phyloP scores from a whole-genome alignment of 306 rosid species.

The Casuarina cunninghamiana region DNA sequence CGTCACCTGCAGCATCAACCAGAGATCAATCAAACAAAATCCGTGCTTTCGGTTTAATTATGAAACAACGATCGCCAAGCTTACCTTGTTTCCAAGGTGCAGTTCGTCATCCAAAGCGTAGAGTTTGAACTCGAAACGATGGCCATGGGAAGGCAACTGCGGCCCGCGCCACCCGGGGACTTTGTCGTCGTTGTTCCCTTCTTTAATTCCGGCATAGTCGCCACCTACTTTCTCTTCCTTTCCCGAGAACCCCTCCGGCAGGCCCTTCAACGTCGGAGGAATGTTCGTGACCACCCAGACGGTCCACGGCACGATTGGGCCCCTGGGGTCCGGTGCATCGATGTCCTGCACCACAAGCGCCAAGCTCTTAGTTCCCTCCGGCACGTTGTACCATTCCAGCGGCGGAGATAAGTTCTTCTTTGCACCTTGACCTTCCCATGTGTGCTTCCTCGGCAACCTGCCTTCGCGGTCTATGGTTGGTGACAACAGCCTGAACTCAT shows the following conservation, averaged over 20 bases:
- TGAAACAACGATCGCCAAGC: background rate
- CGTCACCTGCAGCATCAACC: slow-evolving; percentile 45
- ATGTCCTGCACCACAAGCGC: slow-evolving; percentile 77
- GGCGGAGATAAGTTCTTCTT: slow-evolving; percentile 78
- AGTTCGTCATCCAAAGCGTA: slow-evolving; percentile 70
- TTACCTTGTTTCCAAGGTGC: slow-evolving; percentile 70
- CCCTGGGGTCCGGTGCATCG: slow-evolving; percentile 62
- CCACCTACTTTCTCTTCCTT: slow-evolving; percentile 56
- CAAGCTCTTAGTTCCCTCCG: slow-evolving; percentile 57
- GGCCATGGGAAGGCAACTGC: slow-evolving; percentile 59
- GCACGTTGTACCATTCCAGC: slow-evolving; percentile 82
- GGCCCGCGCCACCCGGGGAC: slow-evolving; percentile 83
- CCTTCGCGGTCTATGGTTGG: slow-evolving; percentile 57
- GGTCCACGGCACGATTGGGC: slow-evolving; percentile 71
- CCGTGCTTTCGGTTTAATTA: background rate
- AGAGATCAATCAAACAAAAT: background rate
- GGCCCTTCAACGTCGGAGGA: slow-evolving; percentile 48
- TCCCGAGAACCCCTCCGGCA: slow-evolving; percentile 79
- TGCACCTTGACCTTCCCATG: slow-evolving; percentile 78
- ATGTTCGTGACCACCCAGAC: slow-evolving; percentile 75
- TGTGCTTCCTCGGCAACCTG: slow-evolving; percentile 59
- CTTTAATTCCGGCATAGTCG: slow-evolving; percentile 45
- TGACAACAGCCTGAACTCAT: slow-evolving; percentile 59
- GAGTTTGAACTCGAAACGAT: slow-evolving; percentile 68
- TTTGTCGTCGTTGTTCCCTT: slow-evolving; percentile 68